phyloP scores from a whole-genome alignment of 495 filamentous ascomycete genomes.

The Neurospora sublineolata region DNA sequence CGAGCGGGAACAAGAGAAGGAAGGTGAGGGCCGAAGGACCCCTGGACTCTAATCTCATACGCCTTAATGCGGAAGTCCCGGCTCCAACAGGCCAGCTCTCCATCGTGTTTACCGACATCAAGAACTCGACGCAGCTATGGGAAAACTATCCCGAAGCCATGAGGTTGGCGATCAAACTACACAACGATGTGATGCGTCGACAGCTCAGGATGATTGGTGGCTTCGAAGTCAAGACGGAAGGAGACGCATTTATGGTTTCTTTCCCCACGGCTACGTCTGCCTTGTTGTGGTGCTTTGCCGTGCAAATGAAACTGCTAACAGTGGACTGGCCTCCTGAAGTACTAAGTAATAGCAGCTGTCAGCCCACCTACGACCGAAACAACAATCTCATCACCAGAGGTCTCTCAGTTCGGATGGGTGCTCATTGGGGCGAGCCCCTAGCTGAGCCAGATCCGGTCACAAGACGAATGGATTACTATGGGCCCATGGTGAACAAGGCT shows the following conservation, averaged over 20 bases:
- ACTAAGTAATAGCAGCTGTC: constrained; percentile 71
- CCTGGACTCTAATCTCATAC: constrained; percentile 70
- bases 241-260: constrained; percentile 98
- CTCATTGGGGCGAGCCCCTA: constrained; percentile 89
- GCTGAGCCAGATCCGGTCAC: constrained; percentile 93
- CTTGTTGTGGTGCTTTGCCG: constrained; percentile 89
- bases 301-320: constrained; percentile 75
- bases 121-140: constrained; percentile 95
- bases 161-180: constrained; percentile 87
- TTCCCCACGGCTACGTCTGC: constrained; percentile 92
- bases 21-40: constrained; percentile 52
- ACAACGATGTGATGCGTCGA: constrained; percentile 90
- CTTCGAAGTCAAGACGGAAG: constrained; percentile 99
- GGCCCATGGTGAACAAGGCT: constrained; percentile 96
- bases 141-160: constrained; percentile 90
- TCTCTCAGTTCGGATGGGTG: constrained; percentile 91
- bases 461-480: constrained; percentile 98
- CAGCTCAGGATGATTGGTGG: constrained; percentile 89
- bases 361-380: constrained; percentile 70
- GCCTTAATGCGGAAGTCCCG: constrained; percentile 80
- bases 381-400: constrained; percentile 85
- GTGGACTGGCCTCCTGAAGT: constrained; percentile 91
- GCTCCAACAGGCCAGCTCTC: constrained; percentile 81
- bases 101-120: constrained; percentile 98
- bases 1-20: constrained; percentile 45